Evolutionary conservation across 192 early-diverging fungal species (phyloP).

Genomic region (Linnemannia schmuckeri): DNA sequence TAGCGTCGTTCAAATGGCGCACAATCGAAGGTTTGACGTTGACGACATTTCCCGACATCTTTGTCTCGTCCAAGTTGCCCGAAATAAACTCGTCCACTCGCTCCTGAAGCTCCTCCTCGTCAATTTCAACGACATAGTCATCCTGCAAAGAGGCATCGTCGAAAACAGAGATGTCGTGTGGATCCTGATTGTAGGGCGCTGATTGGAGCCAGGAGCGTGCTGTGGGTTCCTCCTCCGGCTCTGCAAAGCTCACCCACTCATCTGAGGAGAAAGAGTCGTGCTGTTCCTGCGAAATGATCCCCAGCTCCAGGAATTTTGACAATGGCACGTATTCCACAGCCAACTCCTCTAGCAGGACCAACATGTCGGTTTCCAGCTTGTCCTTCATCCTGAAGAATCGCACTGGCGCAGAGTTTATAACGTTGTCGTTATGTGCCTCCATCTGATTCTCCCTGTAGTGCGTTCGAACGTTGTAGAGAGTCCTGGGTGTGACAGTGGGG

Average conservation of each 20-base stretch:
- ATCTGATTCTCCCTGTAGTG: constrained; percentile 26
- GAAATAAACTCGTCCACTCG: constrained; percentile 58
- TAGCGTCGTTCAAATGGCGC: constrained; percentile 21
- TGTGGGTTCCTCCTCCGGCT: constrained; percentile 37
- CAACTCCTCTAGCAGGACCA: constrained; percentile 50
- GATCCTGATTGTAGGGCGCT: constrained; percentile 37
- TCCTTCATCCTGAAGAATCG: constrained; percentile 43
- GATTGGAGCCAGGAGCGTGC: constrained; percentile 31
- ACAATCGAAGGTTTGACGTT: constrained; percentile 46
- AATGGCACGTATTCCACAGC: constrained; percentile 60
- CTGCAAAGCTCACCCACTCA: constrained; percentile 48
- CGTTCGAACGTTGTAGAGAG: constrained; percentile 57
- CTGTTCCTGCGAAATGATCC: constrained; percentile 49
- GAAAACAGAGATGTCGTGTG: constrained; percentile 45
- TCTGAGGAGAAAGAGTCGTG: constrained; percentile 55
- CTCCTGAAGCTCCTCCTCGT: constrained; percentile 63
- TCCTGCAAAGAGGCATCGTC: constrained; percentile 46
- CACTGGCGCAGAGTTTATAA: not conserved
- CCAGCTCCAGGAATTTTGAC: constrained; percentile 39
- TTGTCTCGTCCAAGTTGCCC: constrained; percentile 24
- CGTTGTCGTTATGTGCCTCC: constrained; percentile 16
- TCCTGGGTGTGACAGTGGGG: constrained; percentile 33
- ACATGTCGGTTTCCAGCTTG: constrained; percentile 48
- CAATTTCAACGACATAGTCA: constrained; percentile 60
- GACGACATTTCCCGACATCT: constrained; percentile 15